Conservation (phyloP, 768 basidiomycete genomes). For the Leucocoprinus leucothites region DNA sequence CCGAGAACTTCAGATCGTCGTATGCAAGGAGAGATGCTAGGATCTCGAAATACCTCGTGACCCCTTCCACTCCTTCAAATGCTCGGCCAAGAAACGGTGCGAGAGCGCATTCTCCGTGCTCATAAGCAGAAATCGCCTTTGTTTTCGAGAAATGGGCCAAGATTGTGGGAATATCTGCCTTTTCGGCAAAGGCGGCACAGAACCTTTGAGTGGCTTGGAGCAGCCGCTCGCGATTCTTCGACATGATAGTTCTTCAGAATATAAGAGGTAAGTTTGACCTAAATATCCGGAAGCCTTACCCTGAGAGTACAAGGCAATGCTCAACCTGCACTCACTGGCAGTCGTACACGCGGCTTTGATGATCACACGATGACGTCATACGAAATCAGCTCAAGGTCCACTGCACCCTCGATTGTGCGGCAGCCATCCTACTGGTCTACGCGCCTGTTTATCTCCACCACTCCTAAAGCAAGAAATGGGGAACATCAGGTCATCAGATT, state of each 20-base stretch:
- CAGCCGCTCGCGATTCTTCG: constrained; percentile 31
- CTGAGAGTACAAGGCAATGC: no score
- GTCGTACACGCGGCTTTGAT: no score
- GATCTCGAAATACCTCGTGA: constrained; percentile 47
- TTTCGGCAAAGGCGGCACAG: constrained; percentile 49
- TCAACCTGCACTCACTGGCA: no score
- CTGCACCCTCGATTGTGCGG: no score
- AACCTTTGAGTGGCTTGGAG: constrained; percentile 42
- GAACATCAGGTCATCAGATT: no score
- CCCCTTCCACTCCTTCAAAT: constrained; percentile 42
- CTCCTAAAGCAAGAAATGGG: no score
- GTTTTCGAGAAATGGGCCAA: constrained; percentile 49
- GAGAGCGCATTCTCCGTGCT: constrained; percentile 51
- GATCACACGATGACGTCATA: no score
- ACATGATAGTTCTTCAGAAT: constrained; percentile 25
- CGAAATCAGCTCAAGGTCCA: no score
- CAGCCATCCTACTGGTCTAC: no score
- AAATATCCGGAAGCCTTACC: no score
- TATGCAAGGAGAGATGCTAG: constrained; percentile 45
- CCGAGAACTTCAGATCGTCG: constrained; percentile 50
- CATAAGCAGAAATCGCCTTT: constrained; percentile 40
- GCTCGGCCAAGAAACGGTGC: constrained; percentile 59
- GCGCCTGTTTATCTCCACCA: no score
- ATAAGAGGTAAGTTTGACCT: constrained; percentile 28
- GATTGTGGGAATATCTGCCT: constrained; percentile 38